Conservation (phyloP, 2,329 filamentous ascomycete genomes). For the Hypomyces rosellus region DNA sequence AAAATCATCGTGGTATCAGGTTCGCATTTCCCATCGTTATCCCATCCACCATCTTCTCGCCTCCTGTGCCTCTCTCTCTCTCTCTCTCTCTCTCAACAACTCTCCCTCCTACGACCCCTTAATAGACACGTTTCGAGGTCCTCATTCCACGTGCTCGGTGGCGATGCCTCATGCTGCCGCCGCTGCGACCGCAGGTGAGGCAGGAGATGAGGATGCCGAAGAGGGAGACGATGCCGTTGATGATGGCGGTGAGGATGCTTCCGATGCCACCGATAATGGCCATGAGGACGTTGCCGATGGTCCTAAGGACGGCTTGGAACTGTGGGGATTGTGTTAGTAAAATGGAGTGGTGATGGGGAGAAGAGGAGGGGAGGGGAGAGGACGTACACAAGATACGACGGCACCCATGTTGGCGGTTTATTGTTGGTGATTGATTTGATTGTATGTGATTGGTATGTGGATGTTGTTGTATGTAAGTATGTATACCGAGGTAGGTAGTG, state of each 20-base stretch:
- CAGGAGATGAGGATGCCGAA: constrained; percentile 61
- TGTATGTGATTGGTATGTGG: constrained; percentile 1
- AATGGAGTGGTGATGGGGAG: background rate
- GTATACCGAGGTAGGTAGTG: no score
- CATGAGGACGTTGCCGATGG: constrained; percentile 62
- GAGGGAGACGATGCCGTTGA: constrained; percentile 59
- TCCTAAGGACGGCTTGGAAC: constrained; percentile 53
- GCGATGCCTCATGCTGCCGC: constrained; percentile 11
- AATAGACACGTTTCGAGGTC: constrained; percentile 18
- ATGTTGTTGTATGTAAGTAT: background rate
- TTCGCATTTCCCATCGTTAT: background rate
- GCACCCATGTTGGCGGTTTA: constrained; percentile 58
- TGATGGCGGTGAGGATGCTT: constrained; percentile 57
- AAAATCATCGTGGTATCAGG: no score
- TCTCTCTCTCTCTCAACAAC: background rate
- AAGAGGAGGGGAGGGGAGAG: background rate
- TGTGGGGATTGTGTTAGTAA: constrained; percentile 26
- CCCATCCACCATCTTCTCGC: background rate
- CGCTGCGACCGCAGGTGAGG: constrained; percentile 48
- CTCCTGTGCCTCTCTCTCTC: background rate
- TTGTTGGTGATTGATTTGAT: constrained; percentile 8
- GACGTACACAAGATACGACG: constrained; percentile 74
- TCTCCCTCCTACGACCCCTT: background rate
- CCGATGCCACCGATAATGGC: constrained; percentile 63
- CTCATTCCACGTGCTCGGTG: background rate